Percentiles rank a stretch among this genome's conserved stretches.
These are phyloP conservation scores for Lentinus polychrous DNA, from an alignment of 1,284 basidiomycete species.

Conservation along the genomic window DNA sequence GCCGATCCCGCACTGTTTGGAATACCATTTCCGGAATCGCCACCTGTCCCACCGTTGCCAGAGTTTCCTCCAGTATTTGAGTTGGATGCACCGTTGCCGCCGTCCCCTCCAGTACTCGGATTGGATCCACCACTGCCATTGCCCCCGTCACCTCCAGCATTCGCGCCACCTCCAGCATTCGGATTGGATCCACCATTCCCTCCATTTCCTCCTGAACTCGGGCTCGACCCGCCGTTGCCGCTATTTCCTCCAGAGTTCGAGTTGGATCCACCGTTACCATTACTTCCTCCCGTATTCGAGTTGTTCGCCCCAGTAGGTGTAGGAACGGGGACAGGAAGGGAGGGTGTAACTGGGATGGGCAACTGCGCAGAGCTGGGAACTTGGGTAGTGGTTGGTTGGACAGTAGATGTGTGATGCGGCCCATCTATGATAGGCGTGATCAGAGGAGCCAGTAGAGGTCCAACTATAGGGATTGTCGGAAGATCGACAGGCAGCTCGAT, in stretches of 20 bases:
- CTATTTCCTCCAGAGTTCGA: conserved; percentile 2
- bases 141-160: conserved; percentile 1
- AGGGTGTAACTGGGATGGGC: conserved; percentile 11
- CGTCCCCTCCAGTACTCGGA: conserved; percentile 2
- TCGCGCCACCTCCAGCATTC: conserved; percentile 4
- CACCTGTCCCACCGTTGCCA: conserved; percentile 1
- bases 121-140: too few relatives aligned
- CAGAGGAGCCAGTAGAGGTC: conserved; percentile 29
- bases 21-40: not conserved
- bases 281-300: conserved; percentile 1
- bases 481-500: conserved; percentile 33
- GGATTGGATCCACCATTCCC: too few relatives aligned
- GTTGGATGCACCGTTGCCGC: conserved; percentile 2
- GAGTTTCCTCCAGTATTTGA: conserved; percentile 1
- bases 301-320: not conserved
- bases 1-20: not conserved
- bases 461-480: conserved; percentile 37
- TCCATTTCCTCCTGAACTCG: not conserved
- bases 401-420: conserved; percentile 9
- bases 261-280: not conserved
- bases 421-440: conserved; percentile 24
- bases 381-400: conserved; percentile 1
- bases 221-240: not conserved
- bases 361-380: conserved; percentile 7
- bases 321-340: conserved; percentile 3